These are phyloP conservation scores for Gautieria morchelliformis DNA, from an alignment of 768 basidiomycete species.

Conservation along the genomic window DNA sequence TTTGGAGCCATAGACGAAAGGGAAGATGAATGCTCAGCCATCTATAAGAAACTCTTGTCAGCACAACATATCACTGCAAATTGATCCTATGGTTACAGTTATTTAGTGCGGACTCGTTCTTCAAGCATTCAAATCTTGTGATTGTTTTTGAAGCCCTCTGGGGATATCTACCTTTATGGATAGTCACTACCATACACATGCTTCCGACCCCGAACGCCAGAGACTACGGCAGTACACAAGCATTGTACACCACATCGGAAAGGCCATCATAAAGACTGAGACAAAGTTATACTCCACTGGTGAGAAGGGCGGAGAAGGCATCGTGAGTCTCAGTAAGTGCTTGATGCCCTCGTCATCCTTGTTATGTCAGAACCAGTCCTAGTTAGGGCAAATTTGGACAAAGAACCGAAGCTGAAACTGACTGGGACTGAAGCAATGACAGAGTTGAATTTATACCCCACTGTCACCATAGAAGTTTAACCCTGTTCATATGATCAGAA, in stretches of 20 bases:
- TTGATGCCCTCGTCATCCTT: background rate
- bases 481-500: slow-evolving; percentile 18
- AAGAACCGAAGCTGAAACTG: background rate
- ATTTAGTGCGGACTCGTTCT: background rate
- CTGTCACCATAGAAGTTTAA: too few species aligned
- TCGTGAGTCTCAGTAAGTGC: slow-evolving; percentile 4
- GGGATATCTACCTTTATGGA: background rate
- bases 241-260: background rate
- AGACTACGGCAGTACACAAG: background rate
- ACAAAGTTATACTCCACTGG: background rate
- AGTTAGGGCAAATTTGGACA: slow-evolving; percentile 2
- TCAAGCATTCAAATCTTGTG: background rate
- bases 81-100: background rate
- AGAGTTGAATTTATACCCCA: background rate
- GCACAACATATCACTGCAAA: background rate
- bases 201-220: background rate
- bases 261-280: background rate
- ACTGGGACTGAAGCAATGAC: background rate
- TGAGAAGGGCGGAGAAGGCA: background rate
- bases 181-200: background rate
- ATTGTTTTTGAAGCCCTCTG: background rate
- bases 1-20: background rate
- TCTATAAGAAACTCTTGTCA: background rate
- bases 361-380: too few species aligned
- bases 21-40: background rate